A percentile compares a stretch with the other conserved stretches of the same genome.
Conservation (phyloP, 192 early-diverging fungal species). For the Linnemannia schmuckeri region DNA sequence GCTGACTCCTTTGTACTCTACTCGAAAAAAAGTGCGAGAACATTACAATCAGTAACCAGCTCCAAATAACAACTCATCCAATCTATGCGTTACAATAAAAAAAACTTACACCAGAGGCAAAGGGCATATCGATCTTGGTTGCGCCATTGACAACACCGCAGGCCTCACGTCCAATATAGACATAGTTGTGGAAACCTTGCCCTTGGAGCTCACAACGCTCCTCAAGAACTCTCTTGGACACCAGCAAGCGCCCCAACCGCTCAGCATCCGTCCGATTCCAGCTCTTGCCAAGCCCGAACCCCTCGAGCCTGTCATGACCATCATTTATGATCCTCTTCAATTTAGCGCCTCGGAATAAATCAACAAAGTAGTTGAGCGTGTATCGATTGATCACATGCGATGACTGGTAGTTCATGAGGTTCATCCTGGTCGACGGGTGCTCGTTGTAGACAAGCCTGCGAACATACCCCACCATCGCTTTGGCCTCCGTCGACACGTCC, state of each 20-base stretch:
- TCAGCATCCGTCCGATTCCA: constrained; percentile 72
- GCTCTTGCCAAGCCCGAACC: constrained; percentile 70
- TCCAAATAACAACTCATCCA: neutral
- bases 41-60: neutral
- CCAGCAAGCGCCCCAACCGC: constrained; percentile 78
- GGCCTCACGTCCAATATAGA: constrained; percentile 64
- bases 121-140: constrained; percentile 58
- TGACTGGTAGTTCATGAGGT: constrained; percentile 26
- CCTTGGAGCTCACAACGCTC: constrained; percentile 73
- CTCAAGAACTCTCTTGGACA: constrained; percentile 70
- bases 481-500: constrained; percentile 50
- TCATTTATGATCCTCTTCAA: constrained; percentile 62
- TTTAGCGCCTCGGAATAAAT: constrained; percentile 83
- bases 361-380: constrained; percentile 78
- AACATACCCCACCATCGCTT: constrained; percentile 31
- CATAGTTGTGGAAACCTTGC: constrained; percentile 75
- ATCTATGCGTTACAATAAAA: neutral
- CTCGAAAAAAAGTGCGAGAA: neutral
- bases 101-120: constrained; percentile 52
- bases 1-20: neutral
- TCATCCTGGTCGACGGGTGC: constrained; percentile 34
- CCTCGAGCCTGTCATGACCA: constrained; percentile 63
- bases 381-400: constrained; percentile 18
- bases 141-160: constrained; percentile 62
- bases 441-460: constrained; percentile 44